A percentile compares a stretch with the other conserved stretches of the same genome.
phyloP scores from a whole-genome alignment of 768 basidiomycete species.

The Agrocybe chaxingu region DNA sequence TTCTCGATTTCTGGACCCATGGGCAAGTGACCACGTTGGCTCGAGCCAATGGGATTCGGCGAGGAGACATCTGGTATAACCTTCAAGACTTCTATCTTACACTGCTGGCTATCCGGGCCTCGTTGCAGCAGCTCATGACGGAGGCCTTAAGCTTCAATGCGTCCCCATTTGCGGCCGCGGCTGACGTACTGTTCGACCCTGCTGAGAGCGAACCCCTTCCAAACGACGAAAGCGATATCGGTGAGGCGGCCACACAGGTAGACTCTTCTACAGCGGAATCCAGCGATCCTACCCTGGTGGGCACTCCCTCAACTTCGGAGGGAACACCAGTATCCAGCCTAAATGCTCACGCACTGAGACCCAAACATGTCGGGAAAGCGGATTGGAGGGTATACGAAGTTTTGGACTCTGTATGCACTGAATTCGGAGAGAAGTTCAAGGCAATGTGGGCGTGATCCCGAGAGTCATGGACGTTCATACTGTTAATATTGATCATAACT shows the following conservation, averaged over 20 bases:
- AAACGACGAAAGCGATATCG: slow-evolving; percentile 9
- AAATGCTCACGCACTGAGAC: slow-evolving; percentile 17
- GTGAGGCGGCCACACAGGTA: neutral
- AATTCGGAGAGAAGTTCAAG: slow-evolving; percentile 59
- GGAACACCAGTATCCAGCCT: neutral
- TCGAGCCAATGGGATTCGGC: slow-evolving; percentile 54
- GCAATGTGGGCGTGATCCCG: slow-evolving; percentile 55
- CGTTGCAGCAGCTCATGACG: slow-evolving; percentile 44
- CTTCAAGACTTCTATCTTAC: slow-evolving; percentile 57
- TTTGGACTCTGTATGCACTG: slow-evolving; percentile 35
- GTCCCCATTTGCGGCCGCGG: slow-evolving; percentile 4
- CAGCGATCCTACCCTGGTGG: neutral
- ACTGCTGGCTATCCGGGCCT: slow-evolving; percentile 44
- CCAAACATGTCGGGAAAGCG: slow-evolving; percentile 33
- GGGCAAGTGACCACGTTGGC: slow-evolving; percentile 51
- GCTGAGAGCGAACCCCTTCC: slow-evolving; percentile 20
- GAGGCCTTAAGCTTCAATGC: slow-evolving; percentile 10
- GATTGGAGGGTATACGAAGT: slow-evolving; percentile 60
- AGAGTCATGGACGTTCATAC: neutral
- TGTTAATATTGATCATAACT: too few relatives aligned
- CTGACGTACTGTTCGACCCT: slow-evolving; percentile 14
- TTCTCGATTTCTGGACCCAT: slow-evolving; percentile 68
- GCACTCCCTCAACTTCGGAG: slow-evolving; percentile 10
- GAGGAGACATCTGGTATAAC: slow-evolving; percentile 63
- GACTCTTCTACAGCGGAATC: neutral